These are phyloP conservation scores for Fusarium sp. DNA, from an alignment of 2,329 filamentous ascomycete genomes.

Conservation along the genomic window DNA sequence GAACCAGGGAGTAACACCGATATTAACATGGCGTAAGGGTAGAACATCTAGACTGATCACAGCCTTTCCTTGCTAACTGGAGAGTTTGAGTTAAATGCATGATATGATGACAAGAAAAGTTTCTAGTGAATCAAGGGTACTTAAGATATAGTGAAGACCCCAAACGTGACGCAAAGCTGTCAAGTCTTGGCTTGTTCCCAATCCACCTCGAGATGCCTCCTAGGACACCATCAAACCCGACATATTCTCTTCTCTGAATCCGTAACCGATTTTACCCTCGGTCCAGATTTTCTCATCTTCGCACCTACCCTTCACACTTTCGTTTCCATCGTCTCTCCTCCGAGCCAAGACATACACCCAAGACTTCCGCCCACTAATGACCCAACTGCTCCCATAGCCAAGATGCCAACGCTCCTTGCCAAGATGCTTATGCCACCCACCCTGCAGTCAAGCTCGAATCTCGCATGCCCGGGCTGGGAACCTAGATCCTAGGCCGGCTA, in stretches of 20 bases:
- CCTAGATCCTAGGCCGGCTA: background rate
- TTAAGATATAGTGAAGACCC: background rate
- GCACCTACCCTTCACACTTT: background rate
- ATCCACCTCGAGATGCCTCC: background rate
- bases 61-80: background rate
- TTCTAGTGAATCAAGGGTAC: background rate
- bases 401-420: background rate
- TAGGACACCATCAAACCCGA: background rate
- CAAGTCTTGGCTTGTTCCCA: background rate
- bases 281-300: background rate
- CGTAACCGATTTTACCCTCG: background rate
- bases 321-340: background rate
- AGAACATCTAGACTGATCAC: background rate
- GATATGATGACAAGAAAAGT: background rate
- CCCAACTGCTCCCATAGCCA: background rate
- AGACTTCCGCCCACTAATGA: background rate
- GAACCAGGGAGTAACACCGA: background rate
- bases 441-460: background rate
- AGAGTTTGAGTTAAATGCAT: background rate
- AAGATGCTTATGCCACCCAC: conserved; percentile 6
- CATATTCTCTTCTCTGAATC: background rate
- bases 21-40: background rate
- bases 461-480: background rate
- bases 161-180: background rate
- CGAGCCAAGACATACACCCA: background rate